These are phyloP conservation scores for Prosopis cineraria DNA, from an alignment of 306 rosid species.

Conservation along the genomic window DNA sequence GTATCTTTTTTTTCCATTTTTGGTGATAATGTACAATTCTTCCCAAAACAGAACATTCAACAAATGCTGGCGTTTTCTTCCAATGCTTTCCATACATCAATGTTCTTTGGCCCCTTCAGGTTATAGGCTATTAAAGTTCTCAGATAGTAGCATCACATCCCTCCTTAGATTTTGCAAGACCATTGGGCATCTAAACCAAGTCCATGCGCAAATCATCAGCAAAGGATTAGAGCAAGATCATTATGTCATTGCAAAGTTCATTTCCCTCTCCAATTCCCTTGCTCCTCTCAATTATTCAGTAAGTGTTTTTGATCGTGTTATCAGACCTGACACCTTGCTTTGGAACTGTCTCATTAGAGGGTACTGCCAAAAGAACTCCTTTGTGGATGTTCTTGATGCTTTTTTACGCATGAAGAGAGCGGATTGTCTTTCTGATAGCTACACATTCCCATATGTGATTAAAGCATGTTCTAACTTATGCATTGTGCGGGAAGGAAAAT, in stretches of 20 bases:
- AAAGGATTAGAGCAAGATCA: conserved; percentile 78
- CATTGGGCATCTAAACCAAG: conserved; percentile 51
- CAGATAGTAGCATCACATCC: conserved; percentile 39
- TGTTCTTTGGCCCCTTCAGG: conserved; percentile 29
- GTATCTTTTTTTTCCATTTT: not conserved
- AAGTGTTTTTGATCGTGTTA: conserved; percentile 43
- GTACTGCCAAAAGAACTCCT: conserved; percentile 43
- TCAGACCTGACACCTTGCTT: conserved; percentile 53
- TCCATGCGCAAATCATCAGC: conserved; percentile 63
- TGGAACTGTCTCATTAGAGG: conserved; percentile 66
- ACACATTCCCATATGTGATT: conserved; percentile 66
- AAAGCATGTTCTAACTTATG: conserved; percentile 54
- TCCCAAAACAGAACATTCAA: not conserved
- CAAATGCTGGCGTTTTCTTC: conserved; percentile 18
- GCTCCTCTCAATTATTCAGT: conserved; percentile 28
- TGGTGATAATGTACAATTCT: not conserved
- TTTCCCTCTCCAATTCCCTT: conserved; percentile 33
- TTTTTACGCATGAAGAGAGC: conserved; percentile 58
- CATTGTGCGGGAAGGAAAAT: conserved; percentile 47
- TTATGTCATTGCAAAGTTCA: conserved; percentile 51
- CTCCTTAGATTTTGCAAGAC: conserved; percentile 57
- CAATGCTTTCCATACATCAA: conserved; percentile 42
- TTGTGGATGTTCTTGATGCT: conserved; percentile 36
- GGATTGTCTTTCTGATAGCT: conserved; percentile 52
- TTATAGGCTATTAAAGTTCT: not conserved